A percentile compares a stretch with the other conserved stretches of the same genome.
Conservation (phyloP, 2,329 filamentous ascomycete species). For the Coniochaeta sp. region DNA sequence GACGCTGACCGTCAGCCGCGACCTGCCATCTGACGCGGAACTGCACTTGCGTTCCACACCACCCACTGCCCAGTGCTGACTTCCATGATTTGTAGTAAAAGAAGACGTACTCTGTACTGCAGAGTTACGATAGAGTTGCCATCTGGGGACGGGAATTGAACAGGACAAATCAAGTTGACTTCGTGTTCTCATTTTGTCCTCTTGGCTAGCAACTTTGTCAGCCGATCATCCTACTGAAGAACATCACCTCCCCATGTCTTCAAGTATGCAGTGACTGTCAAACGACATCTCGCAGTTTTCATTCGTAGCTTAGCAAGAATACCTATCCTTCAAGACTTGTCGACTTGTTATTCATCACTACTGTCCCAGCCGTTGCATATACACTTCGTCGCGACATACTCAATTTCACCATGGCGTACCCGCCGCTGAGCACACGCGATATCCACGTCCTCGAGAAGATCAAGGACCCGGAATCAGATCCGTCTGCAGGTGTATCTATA, state of each 20-base stretch:
- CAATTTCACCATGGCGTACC: conserved; percentile 29
- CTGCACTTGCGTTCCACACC: conserved; percentile 1
- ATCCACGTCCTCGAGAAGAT: conserved; percentile 58
- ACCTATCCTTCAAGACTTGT: neutral
- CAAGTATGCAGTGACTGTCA: neutral
- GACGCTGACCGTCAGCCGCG: conserved; percentile 18
- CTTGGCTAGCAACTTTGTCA: neutral
- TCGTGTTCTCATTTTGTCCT: neutral
- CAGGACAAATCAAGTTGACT: neutral
- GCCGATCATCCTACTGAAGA: neutral
- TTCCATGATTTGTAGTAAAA: neutral
- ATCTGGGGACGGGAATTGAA: neutral
- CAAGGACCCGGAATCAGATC: conserved; percentile 57
- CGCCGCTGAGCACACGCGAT: conserved; percentile 48
- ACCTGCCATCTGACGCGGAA: conserved; percentile 2
- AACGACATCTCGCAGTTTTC: neutral
- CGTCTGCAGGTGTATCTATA: conserved; percentile 44
- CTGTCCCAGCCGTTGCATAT: neutral
- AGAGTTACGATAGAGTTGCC: neutral
- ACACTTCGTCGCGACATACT: neutral
- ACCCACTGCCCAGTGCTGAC: neutral
- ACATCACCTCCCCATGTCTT: neutral
- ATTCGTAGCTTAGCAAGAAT: neutral
- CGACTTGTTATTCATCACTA: neutral
- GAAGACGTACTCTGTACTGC: neutral